These are phyloP conservation scores for Cryomyces antarcticus DNA, from an alignment of 495 filamentous ascomycete genomes.

Conservation along the genomic window DNA sequence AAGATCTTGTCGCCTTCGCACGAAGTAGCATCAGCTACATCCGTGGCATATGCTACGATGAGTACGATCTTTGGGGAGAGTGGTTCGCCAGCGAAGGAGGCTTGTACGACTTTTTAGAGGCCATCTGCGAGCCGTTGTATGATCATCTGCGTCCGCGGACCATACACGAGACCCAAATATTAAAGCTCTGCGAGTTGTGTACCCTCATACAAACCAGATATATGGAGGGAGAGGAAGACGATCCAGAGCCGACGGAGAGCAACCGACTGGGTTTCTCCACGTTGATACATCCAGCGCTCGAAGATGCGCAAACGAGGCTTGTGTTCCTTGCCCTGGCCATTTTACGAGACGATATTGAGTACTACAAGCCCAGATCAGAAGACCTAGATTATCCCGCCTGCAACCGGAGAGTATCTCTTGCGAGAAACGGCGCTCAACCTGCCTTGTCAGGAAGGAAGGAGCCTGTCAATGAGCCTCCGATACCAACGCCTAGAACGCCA, in stretches of 20 bases:
- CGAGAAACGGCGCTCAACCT: conserved; percentile 21
- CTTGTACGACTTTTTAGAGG: conserved; percentile 50
- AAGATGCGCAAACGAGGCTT: conserved; percentile 56
- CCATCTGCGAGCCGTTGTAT: conserved; percentile 55
- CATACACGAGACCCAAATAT: conserved; percentile 47
- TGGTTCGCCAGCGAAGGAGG: conserved; percentile 54
- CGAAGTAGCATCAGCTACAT: conserved; percentile 49
- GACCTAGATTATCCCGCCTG: conserved; percentile 46
- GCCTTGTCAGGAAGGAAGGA: conserved; percentile 18
- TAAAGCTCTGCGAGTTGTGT: conserved; percentile 65
- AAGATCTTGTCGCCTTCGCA: conserved; percentile 48
- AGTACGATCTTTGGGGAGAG: conserved; percentile 54
- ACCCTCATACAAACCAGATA: conserved; percentile 71
- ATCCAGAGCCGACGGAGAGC: conserved; percentile 29
- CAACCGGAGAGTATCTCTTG: conserved; percentile 25
- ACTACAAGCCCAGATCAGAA: conserved; percentile 44
- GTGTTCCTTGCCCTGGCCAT: conserved; percentile 50
- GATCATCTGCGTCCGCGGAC: conserved; percentile 49
- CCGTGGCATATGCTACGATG: conserved; percentile 49
- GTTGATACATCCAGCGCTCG: conserved; percentile 45
- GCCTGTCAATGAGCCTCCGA: conserved; percentile 23
- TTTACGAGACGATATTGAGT: conserved; percentile 48
- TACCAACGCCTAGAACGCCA: conserved; percentile 28
- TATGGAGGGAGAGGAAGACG: conserved; percentile 49
- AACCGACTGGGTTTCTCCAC: conserved; percentile 44